Percentiles rank a stretch among this genome's conserved stretches.
phyloP scores from a whole-genome alignment of 208 protist species.

The Wallacemonas sp. region DNA sequence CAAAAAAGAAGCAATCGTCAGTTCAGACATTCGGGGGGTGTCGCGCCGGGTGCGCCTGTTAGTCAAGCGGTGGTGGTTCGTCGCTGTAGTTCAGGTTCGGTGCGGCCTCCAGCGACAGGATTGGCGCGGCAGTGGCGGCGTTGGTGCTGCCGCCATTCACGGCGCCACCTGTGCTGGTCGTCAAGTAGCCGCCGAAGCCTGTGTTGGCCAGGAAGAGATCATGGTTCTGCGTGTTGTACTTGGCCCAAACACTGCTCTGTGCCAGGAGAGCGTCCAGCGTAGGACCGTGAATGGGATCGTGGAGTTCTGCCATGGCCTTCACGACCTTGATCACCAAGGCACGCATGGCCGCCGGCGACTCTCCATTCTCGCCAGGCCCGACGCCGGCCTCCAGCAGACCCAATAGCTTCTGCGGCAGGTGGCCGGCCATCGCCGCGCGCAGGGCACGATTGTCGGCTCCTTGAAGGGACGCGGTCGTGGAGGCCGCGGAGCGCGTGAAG shows the following conservation, averaged over 20 bases:
- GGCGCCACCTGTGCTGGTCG: constrained; percentile 17
- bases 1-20: not conserved
- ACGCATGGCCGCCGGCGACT: constrained; percentile 62
- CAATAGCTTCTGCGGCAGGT: constrained; percentile 63
- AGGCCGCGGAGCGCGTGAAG: constrained; percentile 26
- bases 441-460: constrained; percentile 23
- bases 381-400: constrained; percentile 57
- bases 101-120: constrained; percentile 31
- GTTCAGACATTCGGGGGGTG: too few species aligned
- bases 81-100: constrained; percentile 17
- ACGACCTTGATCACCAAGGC: constrained; percentile 86
- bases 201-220: constrained; percentile 86
- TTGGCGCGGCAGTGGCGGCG: not conserved
- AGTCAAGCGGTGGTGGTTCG: constrained; percentile 38
- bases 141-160: not conserved
- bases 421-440: constrained; percentile 32
- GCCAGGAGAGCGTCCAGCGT: constrained; percentile 53
- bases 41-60: too few species aligned
- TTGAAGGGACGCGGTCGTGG: constrained; percentile 22
- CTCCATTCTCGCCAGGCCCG: constrained; percentile 30
- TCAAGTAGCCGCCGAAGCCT: constrained; percentile 66
- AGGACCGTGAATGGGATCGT: constrained; percentile 43
- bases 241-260: constrained; percentile 68
- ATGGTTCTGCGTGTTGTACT: constrained; percentile 92
- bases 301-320: constrained; percentile 63